Conservation (phyloP, 129 eudicot genomes). For the Flaveria sonorensis region DNA sequence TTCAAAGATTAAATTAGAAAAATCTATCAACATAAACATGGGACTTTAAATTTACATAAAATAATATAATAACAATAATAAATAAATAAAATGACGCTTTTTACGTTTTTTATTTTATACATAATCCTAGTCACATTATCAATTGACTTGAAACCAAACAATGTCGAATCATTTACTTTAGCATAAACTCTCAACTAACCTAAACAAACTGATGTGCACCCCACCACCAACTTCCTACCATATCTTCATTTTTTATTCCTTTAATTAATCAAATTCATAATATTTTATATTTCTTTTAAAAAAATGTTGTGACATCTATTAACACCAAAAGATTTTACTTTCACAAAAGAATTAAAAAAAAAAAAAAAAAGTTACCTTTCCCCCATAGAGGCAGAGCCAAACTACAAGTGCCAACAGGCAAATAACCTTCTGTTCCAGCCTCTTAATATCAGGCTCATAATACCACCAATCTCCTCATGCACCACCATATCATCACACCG, state of each 20-base stretch:
- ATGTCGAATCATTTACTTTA: constrained; percentile 13
- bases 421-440: constrained; percentile 62
- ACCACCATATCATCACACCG: constrained; percentile 69
- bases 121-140: constrained; percentile 15
- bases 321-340: neutral
- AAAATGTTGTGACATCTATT: neutral
- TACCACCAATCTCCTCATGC: constrained; percentile 84
- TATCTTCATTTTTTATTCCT: constrained; percentile 2
- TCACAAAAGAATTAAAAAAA: neutral
- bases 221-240: constrained; percentile 24
- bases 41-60: no score
- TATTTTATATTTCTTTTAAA: neutral
- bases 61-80: no score
- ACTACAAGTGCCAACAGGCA: constrained; percentile 87
- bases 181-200: constrained; percentile 29
- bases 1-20: neutral
- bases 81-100: neutral
- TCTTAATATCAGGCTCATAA: constrained; percentile 52
- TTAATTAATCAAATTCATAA: neutral
- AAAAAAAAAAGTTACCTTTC: constrained; percentile 62
- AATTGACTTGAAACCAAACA: constrained; percentile 28
- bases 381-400: constrained; percentile 88
- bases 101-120: neutral
- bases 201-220: constrained; percentile 29
- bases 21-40: neutral